These are phyloP conservation scores for Umbellularia californica DNA, from an alignment of 164 flowering plant genomes.

Conservation along the genomic window DNA sequence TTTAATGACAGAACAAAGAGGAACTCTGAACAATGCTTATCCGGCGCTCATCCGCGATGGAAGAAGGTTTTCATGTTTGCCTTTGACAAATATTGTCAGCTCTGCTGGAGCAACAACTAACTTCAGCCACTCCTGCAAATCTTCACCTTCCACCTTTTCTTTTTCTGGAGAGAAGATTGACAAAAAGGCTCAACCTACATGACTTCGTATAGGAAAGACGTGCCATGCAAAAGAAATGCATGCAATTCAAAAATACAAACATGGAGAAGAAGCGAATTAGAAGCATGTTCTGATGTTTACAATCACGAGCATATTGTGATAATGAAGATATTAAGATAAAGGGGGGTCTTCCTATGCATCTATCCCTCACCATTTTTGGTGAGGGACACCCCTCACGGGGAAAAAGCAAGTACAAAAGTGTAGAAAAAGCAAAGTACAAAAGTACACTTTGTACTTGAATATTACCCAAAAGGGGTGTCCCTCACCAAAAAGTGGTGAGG, in stretches of 20 bases:
- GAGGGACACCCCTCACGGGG: no score
- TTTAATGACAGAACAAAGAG: not conserved
- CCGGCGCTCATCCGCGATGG: slow-evolving; percentile 29
- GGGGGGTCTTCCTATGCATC: no score
- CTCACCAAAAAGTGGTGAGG: no score
- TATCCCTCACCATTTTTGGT: no score
- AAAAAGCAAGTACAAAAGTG: no score
- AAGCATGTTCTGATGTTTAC: not conserved
- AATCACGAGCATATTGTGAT: not conserved
- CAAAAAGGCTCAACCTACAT: not conserved
- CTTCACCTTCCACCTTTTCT: slow-evolving; percentile 95
- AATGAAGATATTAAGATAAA: no score
- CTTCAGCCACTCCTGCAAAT: slow-evolving; percentile 78
- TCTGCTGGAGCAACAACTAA: slow-evolving; percentile 85
- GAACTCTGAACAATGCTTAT: slow-evolving; percentile 4
- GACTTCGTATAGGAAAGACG: not conserved
- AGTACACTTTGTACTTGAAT: no score
- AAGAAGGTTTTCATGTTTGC: slow-evolving; percentile 55
- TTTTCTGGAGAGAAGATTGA: slow-evolving; percentile 41
- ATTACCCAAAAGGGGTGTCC: no score
- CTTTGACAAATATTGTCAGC: slow-evolving; percentile 52
- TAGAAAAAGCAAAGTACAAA: no score
- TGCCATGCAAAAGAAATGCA: slow-evolving; percentile 1
- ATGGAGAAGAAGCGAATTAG: not conserved
- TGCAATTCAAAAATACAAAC: not conserved